phyloP scores from a whole-genome alignment of 768 basidiomycete genomes.

The Omphalotus guepiniiformis region DNA sequence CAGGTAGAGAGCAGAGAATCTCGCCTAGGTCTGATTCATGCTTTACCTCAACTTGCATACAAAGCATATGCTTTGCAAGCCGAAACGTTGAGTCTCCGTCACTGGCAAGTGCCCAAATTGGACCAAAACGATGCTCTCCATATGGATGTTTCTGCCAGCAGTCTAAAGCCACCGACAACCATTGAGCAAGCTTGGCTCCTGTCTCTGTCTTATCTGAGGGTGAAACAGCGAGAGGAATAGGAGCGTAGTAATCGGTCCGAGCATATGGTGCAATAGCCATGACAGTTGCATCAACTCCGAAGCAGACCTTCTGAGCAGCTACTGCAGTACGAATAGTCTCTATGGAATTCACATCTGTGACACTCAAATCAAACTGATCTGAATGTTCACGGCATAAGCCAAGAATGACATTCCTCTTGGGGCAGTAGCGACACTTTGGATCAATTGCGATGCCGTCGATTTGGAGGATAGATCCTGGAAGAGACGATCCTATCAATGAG shows the following conservation, averaged over 20 bases:
- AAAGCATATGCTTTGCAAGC: conserved; percentile 14
- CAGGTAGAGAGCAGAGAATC: not conserved
- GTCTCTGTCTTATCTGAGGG: not conserved
- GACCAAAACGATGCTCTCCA: conserved; percentile 19
- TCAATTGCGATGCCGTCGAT: conserved; percentile 26
- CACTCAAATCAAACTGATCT: not conserved
- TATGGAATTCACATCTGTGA: not conserved
- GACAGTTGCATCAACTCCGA: conserved; percentile 26
- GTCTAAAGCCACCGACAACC: not conserved
- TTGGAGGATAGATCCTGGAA: conserved; percentile 17
- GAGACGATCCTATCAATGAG: not conserved
- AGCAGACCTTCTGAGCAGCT: conserved; percentile 1
- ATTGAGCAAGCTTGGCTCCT: not conserved
- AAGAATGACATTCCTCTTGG: conserved; percentile 8
- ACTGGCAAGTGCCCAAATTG: conserved; percentile 21
- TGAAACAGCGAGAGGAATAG: not conserved
- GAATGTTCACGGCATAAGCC: conserved; percentile 26
- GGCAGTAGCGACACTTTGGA: conserved; percentile 15
- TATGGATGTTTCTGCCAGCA: conserved; percentile 11
- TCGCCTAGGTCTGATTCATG: not conserved
- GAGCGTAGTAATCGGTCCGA: conserved; percentile 18
- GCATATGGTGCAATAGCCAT: conserved; percentile 21
- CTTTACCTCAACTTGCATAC: conserved; percentile 12
- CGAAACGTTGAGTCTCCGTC: conserved; percentile 26
- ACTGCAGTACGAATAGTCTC: not conserved